These are phyloP conservation scores for Tetrahymena malaccensis DNA, from an alignment of 73 alveolate species.

Conservation along the genomic window DNA sequence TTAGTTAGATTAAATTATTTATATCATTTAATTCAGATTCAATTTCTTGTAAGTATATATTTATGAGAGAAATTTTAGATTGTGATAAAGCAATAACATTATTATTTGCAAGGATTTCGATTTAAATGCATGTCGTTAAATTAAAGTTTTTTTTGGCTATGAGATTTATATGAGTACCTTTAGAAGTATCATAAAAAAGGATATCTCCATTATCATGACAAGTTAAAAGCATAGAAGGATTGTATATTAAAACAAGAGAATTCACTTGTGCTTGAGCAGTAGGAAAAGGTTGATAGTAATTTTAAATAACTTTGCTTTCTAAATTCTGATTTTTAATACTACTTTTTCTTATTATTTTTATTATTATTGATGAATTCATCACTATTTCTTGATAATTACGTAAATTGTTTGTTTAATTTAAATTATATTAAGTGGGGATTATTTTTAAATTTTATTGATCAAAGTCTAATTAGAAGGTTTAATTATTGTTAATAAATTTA, in stretches of 20 bases:
- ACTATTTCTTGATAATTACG: not conserved
- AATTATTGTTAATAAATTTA: too few relatives aligned
- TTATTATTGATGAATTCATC: not conserved
- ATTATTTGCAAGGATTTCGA: too few relatives aligned
- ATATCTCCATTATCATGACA: not conserved
- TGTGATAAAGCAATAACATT: not conserved
- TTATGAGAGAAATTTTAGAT: too few relatives aligned
- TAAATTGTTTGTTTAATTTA: too few relatives aligned
- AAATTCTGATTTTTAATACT: too few relatives aligned
- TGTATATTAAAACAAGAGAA: not conserved
- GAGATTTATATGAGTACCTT: not conserved
- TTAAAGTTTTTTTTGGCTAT: not conserved
- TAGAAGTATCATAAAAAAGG: not conserved
- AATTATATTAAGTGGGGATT: too few relatives aligned
- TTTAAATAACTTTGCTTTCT: not conserved
- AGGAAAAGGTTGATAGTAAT: not conserved
- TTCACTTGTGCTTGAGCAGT: not conserved
- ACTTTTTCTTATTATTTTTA: not conserved
- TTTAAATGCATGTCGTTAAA: not conserved
- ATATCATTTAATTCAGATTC: too few relatives aligned
- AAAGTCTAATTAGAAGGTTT: too few relatives aligned
- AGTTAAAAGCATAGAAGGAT: not conserved
- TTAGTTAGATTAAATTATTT: too few relatives aligned
- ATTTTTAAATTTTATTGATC: too few relatives aligned
- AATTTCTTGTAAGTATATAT: too few relatives aligned